phyloP scores from a whole-genome alignment of 2,329 filamentous ascomycete genomes.

The Aspergillus pseudoterreus region DNA sequence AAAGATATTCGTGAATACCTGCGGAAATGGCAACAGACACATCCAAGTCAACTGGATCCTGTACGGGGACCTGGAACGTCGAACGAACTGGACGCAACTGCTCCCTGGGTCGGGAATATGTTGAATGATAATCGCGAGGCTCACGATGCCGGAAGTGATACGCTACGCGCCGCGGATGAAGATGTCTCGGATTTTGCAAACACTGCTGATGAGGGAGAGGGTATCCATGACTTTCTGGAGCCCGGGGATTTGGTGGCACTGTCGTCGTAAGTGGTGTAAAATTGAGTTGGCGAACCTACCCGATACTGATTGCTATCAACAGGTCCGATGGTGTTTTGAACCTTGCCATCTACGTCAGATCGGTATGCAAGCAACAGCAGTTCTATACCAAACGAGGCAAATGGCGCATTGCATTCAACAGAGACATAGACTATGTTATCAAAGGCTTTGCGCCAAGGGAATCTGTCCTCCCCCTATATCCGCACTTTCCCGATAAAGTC shows the following conservation, averaged over 20 bases:
- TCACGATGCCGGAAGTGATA: conserved; percentile 24
- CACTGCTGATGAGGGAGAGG: conserved; percentile 28
- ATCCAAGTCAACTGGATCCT: conserved; percentile 28
- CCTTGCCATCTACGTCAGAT: conserved; percentile 40
- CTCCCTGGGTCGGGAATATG: conserved; percentile 29
- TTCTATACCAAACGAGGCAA: conserved; percentile 43
- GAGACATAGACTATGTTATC: conserved; percentile 46
- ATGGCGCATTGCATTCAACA: conserved; percentile 38
- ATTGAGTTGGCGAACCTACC: neutral
- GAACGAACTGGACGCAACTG: conserved; percentile 7
- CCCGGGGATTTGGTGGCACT: conserved; percentile 41
- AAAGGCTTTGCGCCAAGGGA: conserved; percentile 46
- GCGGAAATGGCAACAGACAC: conserved; percentile 35
- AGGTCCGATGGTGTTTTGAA: conserved; percentile 25
- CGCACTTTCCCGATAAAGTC: conserved; percentile 46
- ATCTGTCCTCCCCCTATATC: conserved; percentile 45
- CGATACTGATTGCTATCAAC: neutral
- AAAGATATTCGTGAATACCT: conserved; percentile 41
- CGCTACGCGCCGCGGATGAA: conserved; percentile 19
- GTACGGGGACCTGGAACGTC: conserved; percentile 20
- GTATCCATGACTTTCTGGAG: conserved; percentile 28
- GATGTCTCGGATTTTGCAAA: conserved; percentile 24
- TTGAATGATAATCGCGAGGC: conserved; percentile 29
- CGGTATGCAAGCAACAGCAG: conserved; percentile 39
- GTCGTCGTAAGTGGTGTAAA: conserved; percentile 22